These are phyloP conservation scores for Xerocomus potaroensis DNA, from an alignment of 768 basidiomycete genomes.

Conservation along the genomic window DNA sequence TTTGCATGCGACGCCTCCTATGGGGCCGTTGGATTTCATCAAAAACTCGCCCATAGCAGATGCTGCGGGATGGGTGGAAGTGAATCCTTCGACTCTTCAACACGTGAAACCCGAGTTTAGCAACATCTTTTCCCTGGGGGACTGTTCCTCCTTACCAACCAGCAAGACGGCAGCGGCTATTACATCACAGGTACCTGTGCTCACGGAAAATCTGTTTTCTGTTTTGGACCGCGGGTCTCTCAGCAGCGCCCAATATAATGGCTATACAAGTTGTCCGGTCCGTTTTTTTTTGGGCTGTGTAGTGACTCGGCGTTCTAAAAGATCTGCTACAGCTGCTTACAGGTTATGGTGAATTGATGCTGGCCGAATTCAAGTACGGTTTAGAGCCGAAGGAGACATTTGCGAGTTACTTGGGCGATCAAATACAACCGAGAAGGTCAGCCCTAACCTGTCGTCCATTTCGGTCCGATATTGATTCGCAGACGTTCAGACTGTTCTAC, in stretches of 20 bases:
- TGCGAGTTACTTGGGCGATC: constrained; percentile 59
- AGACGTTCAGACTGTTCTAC: constrained; percentile 52
- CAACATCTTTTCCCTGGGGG: constrained; percentile 91
- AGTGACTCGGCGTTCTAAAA: constrained; percentile 1
- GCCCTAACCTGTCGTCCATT: constrained; percentile 14
- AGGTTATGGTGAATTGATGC: constrained; percentile 76
- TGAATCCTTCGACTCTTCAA: constrained; percentile 75
- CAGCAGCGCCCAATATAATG: constrained; percentile 72
- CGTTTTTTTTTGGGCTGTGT: constrained; percentile 24
- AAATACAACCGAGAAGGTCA: constrained; percentile 70
- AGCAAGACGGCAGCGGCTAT: constrained; percentile 97
- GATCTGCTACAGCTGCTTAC: constrained; percentile 59
- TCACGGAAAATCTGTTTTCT: constrained; percentile 83
- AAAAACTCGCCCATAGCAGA: constrained; percentile 77
- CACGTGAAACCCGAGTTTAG: constrained; percentile 74
- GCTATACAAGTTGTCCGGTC: constrained; percentile 87
- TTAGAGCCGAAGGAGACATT: constrained; percentile 87
- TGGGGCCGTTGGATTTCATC: constrained; percentile 82
- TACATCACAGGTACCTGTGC: constrained; percentile 84
- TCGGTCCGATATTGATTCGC: constrained; percentile 5
- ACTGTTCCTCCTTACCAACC: constrained; percentile 87
- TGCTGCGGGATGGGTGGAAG: constrained; percentile 83
- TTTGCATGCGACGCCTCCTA: constrained; percentile 86
- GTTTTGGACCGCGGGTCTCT: constrained; percentile 70
- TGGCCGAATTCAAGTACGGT: constrained; percentile 95